These are phyloP conservation scores for Dryas octopetala DNA, from an alignment of 306 rosid genomes.

Conservation along the genomic window DNA sequence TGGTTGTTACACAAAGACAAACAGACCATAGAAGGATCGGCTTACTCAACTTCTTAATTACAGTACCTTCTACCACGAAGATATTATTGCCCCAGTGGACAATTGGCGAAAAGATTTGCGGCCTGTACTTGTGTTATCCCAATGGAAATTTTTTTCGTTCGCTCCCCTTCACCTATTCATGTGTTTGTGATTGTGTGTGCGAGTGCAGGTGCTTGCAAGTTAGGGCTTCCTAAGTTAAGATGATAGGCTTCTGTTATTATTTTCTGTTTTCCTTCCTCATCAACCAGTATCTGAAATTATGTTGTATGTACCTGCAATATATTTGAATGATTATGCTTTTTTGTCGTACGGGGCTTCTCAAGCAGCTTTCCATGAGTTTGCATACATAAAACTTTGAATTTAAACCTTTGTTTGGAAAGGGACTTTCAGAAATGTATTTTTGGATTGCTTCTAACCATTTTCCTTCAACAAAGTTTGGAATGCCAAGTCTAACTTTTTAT, in stretches of 20 bases:
- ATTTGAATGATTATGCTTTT: constrained; percentile 4
- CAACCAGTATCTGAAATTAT: neutral
- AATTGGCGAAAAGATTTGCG: neutral
- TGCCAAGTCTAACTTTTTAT: constrained; percentile 24
- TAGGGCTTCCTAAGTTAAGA: neutral
- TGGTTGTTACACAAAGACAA: no score
- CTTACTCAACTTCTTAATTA: neutral
- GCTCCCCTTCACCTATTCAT: neutral
- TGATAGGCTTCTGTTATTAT: neutral
- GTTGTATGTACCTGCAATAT: neutral
- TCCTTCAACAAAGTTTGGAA: neutral
- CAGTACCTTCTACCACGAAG: neutral
- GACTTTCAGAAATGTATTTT: constrained; percentile 8
- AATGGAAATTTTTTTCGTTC: neutral
- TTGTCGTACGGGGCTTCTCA: neutral
- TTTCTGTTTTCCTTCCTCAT: neutral
- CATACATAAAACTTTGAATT: neutral
- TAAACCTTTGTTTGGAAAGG: neutral
- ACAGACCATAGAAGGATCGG: no score
- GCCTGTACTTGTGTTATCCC: neutral
- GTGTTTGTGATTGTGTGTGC: neutral
- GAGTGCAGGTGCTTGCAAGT: neutral
- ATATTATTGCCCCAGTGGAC: neutral
- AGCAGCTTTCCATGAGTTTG: constrained; percentile 1
- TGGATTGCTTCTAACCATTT: constrained; percentile 32